Percentiles rank a stretch among this genome's conserved stretches.
These are phyloP conservation scores for Calonectria naviculata DNA, from an alignment of 2,329 filamentous ascomycete genomes.

Conservation along the genomic window DNA sequence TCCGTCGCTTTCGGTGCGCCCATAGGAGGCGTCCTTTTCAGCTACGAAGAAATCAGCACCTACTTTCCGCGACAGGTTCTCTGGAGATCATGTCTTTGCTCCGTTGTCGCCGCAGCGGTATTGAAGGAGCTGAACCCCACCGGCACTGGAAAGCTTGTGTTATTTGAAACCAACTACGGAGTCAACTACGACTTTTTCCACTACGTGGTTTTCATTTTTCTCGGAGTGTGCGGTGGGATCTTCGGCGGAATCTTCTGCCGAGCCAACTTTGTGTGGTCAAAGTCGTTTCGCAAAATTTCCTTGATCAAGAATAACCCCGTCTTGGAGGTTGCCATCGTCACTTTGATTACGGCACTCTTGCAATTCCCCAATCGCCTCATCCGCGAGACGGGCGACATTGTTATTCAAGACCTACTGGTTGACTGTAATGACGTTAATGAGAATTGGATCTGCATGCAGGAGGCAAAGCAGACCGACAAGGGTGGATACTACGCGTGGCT, in stretches of 20 bases:
- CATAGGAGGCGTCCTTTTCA: constrained; percentile 27
- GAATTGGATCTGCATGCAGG: constrained; percentile 29
- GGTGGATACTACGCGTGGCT: constrained; percentile 27
- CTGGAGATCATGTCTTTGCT: constrained; percentile 27
- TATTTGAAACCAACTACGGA: constrained; percentile 31
- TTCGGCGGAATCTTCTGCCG: constrained; percentile 28
- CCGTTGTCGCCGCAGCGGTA: constrained; percentile 21
- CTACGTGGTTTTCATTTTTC: constrained; percentile 21
- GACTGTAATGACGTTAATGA: constrained; percentile 17
- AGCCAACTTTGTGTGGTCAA: constrained; percentile 26
- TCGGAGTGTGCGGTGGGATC: constrained; percentile 18
- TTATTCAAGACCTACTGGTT: constrained; percentile 25
- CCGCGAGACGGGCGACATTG: constrained; percentile 28
- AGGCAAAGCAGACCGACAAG: constrained; percentile 14
- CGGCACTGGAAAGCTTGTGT: constrained; percentile 24
- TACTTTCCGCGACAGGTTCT: constrained; percentile 27
- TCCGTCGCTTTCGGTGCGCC: constrained; percentile 30
- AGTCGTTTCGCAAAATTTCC: constrained; percentile 14
- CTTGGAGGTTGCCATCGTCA: constrained; percentile 16
- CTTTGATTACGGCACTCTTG: constrained; percentile 11
- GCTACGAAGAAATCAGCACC: constrained; percentile 33
- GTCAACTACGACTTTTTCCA: constrained; percentile 27
- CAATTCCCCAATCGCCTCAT: constrained; percentile 27
- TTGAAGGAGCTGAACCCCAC: constrained; percentile 28
- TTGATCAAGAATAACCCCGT: constrained; percentile 24